Conservation (phyloP, 176 grass and related monocot species). For the Bonia amplexicaulis region DNA sequence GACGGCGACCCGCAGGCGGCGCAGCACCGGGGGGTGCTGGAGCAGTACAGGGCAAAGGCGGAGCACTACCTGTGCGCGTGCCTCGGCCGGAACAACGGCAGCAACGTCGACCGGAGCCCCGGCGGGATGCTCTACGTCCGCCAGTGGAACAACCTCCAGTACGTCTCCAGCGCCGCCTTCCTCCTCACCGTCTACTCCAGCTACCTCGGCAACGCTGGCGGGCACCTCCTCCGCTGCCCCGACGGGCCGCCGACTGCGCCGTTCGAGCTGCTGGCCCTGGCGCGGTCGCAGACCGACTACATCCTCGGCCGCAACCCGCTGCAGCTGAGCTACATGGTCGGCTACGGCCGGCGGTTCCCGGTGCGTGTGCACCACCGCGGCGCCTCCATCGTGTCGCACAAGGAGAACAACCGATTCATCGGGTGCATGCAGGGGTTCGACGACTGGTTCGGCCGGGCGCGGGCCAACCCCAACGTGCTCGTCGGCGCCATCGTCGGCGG, state of each 20-base stretch:
- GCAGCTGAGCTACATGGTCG: conserved; percentile 73
- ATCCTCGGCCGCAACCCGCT: conserved; percentile 81
- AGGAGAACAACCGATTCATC: conserved; percentile 72
- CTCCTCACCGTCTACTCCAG: conserved; percentile 65
- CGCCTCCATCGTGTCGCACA: conserved; percentile 77
- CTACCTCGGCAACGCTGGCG: conserved; percentile 14
- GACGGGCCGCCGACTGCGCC: conserved; percentile 4
- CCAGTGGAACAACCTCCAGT: conserved; percentile 85
- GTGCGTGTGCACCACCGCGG: conserved; percentile 69
- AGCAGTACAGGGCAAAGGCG: conserved; percentile 76
- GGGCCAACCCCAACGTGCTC: conserved; percentile 75
- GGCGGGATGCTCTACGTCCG: conserved; percentile 78
- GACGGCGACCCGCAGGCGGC: conserved; percentile 38
- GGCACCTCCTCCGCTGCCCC: conserved; percentile 34
- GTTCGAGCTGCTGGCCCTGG: conserved; percentile 47
- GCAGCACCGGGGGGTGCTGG: conserved; percentile 40
- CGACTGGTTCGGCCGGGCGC: conserved; percentile 50
- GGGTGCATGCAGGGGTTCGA: conserved; percentile 92
- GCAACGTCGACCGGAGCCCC: conserved; percentile 62
- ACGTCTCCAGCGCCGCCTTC: conserved; percentile 73
- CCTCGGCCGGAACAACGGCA: conserved; percentile 64
- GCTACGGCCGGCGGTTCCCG: conserved; percentile 59
- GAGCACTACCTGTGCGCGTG: conserved; percentile 86
- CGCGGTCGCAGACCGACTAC: conserved; percentile 76
- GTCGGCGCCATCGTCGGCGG: conserved; percentile 79